A percentile compares a stretch with the other conserved stretches of the same genome.
These are phyloP conservation scores for Amauroascus niger DNA, from an alignment of 2,329 filamentous ascomycete genomes.

Conservation along the genomic window DNA sequence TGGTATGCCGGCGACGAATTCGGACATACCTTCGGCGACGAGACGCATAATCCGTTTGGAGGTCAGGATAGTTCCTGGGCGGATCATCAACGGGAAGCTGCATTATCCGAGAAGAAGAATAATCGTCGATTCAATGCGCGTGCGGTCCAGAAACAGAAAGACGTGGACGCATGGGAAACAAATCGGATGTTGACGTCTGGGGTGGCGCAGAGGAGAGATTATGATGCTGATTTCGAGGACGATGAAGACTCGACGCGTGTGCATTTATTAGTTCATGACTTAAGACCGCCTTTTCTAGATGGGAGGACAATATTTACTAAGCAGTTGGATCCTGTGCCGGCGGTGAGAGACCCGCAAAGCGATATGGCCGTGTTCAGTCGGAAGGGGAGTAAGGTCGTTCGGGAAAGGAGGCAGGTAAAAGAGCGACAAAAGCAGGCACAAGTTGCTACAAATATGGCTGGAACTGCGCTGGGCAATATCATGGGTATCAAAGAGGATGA, in stretches of 20 bases:
- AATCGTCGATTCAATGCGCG: slow-evolving; percentile 61
- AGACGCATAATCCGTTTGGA: slow-evolving; percentile 85
- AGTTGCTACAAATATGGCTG: slow-evolving; percentile 84
- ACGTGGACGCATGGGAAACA: slow-evolving; percentile 96
- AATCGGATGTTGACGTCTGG: slow-evolving; percentile 97
- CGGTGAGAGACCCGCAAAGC: slow-evolving; percentile 85
- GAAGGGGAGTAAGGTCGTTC: slow-evolving; percentile 87
- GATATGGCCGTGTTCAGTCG: slow-evolving; percentile 98
- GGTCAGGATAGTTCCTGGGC: slow-evolving; percentile 62
- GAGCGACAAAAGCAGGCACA: slow-evolving; percentile 91
- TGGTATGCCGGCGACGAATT: slow-evolving; percentile 88
- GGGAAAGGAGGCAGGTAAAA: slow-evolving; percentile 80
- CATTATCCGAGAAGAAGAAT: slow-evolving; percentile 69
- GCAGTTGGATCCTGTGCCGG: slow-evolving; percentile 87
- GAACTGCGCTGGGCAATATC: slow-evolving; percentile 84
- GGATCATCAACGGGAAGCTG: slow-evolving; percentile 65
- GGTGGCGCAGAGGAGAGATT: slow-evolving; percentile 79
- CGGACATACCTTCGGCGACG: slow-evolving; percentile 78
- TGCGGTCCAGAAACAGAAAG: slow-evolving; percentile 76
- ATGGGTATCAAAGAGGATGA: slow-evolving; percentile 93
- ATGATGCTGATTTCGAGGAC: slow-evolving; percentile 65
- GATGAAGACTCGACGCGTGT: slow-evolving; percentile 84
- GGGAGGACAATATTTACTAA: slow-evolving; percentile 95
- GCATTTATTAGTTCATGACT: slow-evolving; percentile 84
- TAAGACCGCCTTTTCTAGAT: slow-evolving; percentile 89